Percentiles rank a stretch among this genome's conserved stretches.
Conservation (phyloP, 306 rosid species). For the Hippophae rhamnoides region DNA sequence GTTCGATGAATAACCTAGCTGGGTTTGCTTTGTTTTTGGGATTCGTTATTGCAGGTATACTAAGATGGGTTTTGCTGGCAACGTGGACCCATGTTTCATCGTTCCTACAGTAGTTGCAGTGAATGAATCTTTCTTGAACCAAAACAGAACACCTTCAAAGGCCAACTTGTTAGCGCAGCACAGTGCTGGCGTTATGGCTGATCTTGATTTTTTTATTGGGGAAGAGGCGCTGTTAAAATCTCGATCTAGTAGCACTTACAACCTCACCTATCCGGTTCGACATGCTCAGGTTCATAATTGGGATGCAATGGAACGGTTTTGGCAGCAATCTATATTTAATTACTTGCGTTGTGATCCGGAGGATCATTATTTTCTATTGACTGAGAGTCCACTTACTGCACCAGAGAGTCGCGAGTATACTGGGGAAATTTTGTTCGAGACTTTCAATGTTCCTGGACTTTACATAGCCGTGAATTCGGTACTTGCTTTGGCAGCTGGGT, state of each 20-base stretch:
- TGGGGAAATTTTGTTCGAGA: constrained; percentile 97
- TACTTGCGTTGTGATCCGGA: constrained; percentile 98
- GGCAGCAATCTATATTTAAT: constrained; percentile 96
- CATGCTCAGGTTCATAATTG: constrained; percentile 94
- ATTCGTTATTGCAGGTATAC: constrained; percentile 52
- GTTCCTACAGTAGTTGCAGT: constrained; percentile 86
- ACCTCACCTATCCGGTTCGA: constrained; percentile 66
- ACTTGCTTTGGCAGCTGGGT: constrained; percentile 99
- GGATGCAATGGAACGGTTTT: constrained; percentile 96
- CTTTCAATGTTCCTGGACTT: constrained; percentile 96
- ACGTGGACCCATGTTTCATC: constrained; percentile 89
- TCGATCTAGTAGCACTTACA: constrained; percentile 76
- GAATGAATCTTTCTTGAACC: constrained; percentile 79
- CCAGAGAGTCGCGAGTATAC: constrained; percentile 97
- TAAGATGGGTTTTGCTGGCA: constrained; percentile 97
- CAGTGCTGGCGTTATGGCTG: constrained; percentile 98
- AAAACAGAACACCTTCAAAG: constrained; percentile 61
- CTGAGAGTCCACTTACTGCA: constrained; percentile 89
- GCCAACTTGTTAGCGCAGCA: constrained; percentile 81
- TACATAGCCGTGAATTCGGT: constrained; percentile 94
- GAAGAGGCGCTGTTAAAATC: constrained; percentile 80
- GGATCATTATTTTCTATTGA: constrained; percentile 93
- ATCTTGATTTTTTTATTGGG: constrained; percentile 96
- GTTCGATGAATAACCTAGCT: constrained; percentile 13
- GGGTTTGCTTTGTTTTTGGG: constrained; percentile 6